Base-by-base conservation (phyloP, 1,284 basidiomycete genomes). In the Puccinia horiana region DNA sequence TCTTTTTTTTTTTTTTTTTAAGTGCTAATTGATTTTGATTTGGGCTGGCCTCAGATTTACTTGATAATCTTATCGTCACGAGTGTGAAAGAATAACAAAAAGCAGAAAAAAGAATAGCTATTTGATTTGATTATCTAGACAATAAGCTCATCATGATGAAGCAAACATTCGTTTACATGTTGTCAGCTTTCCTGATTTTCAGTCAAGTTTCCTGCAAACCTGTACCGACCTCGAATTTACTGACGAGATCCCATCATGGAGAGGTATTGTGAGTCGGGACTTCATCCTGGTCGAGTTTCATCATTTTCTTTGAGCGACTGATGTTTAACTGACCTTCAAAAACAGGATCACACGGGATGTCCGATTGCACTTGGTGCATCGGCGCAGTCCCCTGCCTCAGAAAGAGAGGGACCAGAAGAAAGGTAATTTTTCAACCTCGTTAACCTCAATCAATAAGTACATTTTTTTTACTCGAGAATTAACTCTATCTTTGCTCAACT, bases 141-240 rank as follows among this genome's bases (percentile, higher is more conserved):
- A 26, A 16, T 70, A 35, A 16, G 5, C 8, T 52, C 44, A 49
- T 29, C 42, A 72, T 72, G n/a, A n/a, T n/a, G 69, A 72, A 35
- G 29, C 42, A 49, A 52, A 29, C 9, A 26, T 26, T 49, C 12
- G 14, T 72, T 49, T 72, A 72, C 26, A 32, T 32, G 26, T 16
- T 72, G 47, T 72, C 47, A 49, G n/a, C n/a, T 47, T 44, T 72
- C 18, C 63, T 40, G 32, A 18, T 65, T 40, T 72, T 72, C 16
- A 29, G 47, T n/a, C 42, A 72, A 8, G 35, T n/a, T 47, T 72
- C 26, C 14, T 18, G 69, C 18, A 52, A 26, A n/a, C 32, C 42
- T 35, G 26, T 72, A 26, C 18, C 44, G 18, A 72, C 69, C 32
- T 72, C 69, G n/a, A 26, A 49, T 1, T 49, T 65, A n/a, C 35